Evolutionary conservation across 2,329 filamentous ascomycete genomes (phyloP).

Genomic region (Allantophomopsis lycopodina): DNA sequence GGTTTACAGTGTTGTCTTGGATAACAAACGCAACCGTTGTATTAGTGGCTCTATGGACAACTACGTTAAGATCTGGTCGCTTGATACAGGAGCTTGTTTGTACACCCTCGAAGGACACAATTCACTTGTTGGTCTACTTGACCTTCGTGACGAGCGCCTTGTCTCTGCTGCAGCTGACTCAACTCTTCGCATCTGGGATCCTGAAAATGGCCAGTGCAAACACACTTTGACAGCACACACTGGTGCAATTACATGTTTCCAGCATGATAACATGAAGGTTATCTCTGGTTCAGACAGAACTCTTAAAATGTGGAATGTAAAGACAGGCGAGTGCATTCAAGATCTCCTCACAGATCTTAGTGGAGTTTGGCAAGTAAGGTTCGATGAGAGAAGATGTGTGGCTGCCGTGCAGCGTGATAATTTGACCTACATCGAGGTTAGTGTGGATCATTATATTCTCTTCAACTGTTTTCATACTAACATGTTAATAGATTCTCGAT

Average conservation of each 20-base stretch:
- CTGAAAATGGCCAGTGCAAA: conserved; percentile 80
- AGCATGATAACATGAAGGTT: conserved; percentile 92
- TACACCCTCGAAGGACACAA: conserved; percentile 89
- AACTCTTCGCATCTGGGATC: conserved; percentile 93
- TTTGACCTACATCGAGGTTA: conserved; percentile 90
- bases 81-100: conserved; percentile 72
- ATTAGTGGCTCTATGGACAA: conserved; percentile 99
- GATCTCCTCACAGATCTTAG: conserved; percentile 87
- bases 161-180: conserved; percentile 94
- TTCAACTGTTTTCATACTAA: conserved; percentile 17
- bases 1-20: conserved; percentile 93
- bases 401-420: conserved; percentile 89
- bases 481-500: conserved; percentile 67
- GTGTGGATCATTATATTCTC: conserved; percentile 15
- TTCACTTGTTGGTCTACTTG: conserved; percentile 81
- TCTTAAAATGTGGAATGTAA: conserved; percentile 97
- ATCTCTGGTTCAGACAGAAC: conserved; percentile 93
- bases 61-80: conserved; percentile 92
- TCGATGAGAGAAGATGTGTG: conserved; percentile 88
- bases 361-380: conserved; percentile 99
- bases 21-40: conserved; percentile 82
- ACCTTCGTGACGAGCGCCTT: conserved; percentile 76
- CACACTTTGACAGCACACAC: conserved; percentile 87
- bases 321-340: conserved; percentile 80
- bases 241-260: conserved; percentile 95